phyloP scores from a whole-genome alignment of 2,329 filamentous ascomycete species.

The Alternaria ventricosa region DNA sequence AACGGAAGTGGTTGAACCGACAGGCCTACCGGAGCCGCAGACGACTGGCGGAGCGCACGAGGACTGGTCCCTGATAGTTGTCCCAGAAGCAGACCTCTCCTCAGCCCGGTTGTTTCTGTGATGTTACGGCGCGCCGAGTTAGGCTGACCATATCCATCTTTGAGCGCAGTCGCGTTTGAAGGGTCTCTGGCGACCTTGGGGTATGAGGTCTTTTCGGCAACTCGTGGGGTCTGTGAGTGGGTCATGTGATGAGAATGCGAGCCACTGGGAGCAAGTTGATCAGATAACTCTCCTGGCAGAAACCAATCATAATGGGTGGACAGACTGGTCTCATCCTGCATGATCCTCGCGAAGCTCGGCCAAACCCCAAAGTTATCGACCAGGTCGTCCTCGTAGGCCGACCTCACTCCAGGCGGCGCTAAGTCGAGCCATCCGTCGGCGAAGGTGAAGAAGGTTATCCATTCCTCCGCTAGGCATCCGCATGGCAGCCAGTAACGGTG shows the following conservation, averaged over 20 bases:
- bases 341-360: neutral
- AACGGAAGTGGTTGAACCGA: neutral
- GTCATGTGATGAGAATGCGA: neutral
- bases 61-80: neutral
- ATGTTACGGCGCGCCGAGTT: neutral
- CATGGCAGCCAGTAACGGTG: constrained; percentile 8
- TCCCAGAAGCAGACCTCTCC: neutral
- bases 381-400: neutral
- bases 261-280: neutral
- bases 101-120: neutral
- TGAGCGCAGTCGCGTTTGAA: neutral
- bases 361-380: neutral
- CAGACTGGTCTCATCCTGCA: neutral
- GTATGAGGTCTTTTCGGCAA: neutral
- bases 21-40: neutral
- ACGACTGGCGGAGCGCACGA: neutral
- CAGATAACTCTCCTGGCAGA: neutral
- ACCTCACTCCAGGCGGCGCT: neutral
- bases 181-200: neutral
- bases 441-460: constrained; percentile 4
- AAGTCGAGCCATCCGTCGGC: neutral
- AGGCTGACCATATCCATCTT: neutral
- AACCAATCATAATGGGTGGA: neutral
- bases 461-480: constrained; percentile 1
- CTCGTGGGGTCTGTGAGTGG: neutral